Conservation (phyloP, 2,329 filamentous ascomycete species). For the Penicillium hesseltinei region DNA sequence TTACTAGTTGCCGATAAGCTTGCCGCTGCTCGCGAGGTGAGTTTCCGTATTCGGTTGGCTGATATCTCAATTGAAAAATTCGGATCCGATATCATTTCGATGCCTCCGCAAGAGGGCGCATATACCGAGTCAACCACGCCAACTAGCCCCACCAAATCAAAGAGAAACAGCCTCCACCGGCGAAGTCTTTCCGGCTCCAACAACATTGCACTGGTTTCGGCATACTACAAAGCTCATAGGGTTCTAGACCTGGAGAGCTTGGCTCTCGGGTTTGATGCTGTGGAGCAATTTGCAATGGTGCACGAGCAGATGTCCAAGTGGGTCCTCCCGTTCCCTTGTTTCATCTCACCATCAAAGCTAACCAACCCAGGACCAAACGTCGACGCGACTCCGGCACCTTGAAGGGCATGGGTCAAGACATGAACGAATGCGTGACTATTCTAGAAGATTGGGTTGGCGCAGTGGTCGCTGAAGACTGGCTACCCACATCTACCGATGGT, state of each 20-base stretch:
- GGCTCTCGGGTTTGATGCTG: conserved; percentile 62
- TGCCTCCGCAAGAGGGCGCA: conserved; percentile 24
- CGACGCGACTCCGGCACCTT: conserved; percentile 35
- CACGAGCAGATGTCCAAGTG: conserved; percentile 48
- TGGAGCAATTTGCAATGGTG: conserved; percentile 64
- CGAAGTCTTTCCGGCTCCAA: conserved; percentile 29
- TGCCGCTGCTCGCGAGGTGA: conserved; percentile 55
- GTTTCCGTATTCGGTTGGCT: conserved; percentile 51
- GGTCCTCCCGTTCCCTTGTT: conserved; percentile 15
- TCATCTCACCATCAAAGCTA: conserved; percentile 6
- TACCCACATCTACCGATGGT: conserved; percentile 58
- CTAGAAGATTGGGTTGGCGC: conserved; percentile 59
- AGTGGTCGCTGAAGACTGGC: conserved; percentile 62
- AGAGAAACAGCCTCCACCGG: conserved; percentile 27
- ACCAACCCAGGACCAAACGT: conserved; percentile 28
- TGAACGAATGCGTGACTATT: conserved; percentile 56
- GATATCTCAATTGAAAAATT: conserved; percentile 45
- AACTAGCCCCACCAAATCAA: conserved; percentile 35
- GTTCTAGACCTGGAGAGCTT: conserved; percentile 69
- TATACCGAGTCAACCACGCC: conserved; percentile 27
- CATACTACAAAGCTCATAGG: conserved; percentile 54
- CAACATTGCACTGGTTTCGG: conserved; percentile 26
- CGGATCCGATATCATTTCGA: conserved; percentile 37
- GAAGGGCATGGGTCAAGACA: conserved; percentile 54
- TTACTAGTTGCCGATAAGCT: conserved; percentile 43